Conservation (phyloP, 371 early-diverging fungal genomes). For the Funneliformis caledonium region DNA sequence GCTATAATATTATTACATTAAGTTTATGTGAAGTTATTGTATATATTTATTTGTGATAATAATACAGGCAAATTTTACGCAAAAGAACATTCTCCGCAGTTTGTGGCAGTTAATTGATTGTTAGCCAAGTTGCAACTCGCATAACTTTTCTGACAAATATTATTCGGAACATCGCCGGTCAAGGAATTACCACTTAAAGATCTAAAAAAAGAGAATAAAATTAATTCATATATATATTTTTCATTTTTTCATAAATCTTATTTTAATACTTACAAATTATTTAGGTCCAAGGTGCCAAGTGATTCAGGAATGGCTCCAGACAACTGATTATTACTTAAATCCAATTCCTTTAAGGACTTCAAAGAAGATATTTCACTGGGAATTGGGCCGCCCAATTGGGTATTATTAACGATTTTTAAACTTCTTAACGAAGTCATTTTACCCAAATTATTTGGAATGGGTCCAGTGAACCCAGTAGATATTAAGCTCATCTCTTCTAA, state of each 20-base stretch:
- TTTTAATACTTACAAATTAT: background rate
- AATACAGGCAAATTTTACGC: too few species aligned
- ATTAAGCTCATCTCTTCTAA: background rate
- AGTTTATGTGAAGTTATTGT: too few species aligned
- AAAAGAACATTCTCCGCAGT: too few species aligned
- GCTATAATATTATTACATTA: too few species aligned
- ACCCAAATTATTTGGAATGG: slow-evolving; percentile 27
- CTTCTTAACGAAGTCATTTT: slow-evolving; percentile 15
- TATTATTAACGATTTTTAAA: slow-evolving; percentile 3
- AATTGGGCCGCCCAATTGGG: background rate
- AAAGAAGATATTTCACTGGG: background rate
- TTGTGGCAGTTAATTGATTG: too few species aligned
- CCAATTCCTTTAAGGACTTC: slow-evolving; percentile 1
- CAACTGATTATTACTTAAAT: slow-evolving; percentile 22
- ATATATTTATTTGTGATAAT: too few species aligned
- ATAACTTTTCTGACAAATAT: background rate
- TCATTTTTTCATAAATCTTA: background rate
- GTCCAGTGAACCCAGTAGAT: background rate
- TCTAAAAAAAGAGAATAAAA: background rate
- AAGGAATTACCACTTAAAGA: background rate
- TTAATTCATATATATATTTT: background rate
- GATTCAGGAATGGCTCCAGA: slow-evolving; percentile 21
- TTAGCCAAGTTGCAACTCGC: too few species aligned
- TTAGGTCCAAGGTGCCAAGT: background rate
- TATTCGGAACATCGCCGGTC: background rate